Evolutionary conservation across 805 yeast genomes (phyloP).

Genomic region (Saccharomycopsis sp.): DNA sequence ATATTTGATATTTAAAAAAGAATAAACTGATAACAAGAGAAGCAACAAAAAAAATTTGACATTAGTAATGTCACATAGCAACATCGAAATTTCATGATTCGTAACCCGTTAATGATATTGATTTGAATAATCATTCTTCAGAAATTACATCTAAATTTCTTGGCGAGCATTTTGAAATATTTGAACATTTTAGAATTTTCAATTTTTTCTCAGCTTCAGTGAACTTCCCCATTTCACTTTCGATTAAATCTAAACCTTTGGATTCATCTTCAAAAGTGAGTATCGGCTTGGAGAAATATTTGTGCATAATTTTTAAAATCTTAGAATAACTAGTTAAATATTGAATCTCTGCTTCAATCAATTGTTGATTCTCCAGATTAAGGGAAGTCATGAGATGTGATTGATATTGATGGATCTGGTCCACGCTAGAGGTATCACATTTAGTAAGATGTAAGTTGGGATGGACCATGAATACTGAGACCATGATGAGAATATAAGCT

Average conservation of each 20-base stretch:
- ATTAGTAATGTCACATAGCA: too few relatives aligned
- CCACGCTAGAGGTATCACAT: slow-evolving; percentile 12
- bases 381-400: background rate
- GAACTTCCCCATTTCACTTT: slow-evolving; percentile 11
- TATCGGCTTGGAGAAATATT: slow-evolving; percentile 13
- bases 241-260: slow-evolving; percentile 13
- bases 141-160: background rate
- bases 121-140: background rate
- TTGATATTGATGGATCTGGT: slow-evolving; percentile 8
- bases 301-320: slow-evolving; percentile 10
- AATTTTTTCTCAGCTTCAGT: slow-evolving; percentile 3
- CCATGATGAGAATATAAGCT: slow-evolving; percentile 7
- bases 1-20: too few relatives aligned
- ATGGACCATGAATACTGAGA: slow-evolving; percentile 14
- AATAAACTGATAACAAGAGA: too few relatives aligned
- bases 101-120: too few relatives aligned
- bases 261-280: slow-evolving; percentile 13
- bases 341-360: slow-evolving; percentile 5
- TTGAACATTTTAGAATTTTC: background rate
- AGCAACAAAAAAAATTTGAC: too few relatives aligned
- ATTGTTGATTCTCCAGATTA: background rate
- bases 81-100: too few relatives aligned
- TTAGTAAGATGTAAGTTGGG: slow-evolving; percentile 13
- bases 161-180: too few relatives aligned
- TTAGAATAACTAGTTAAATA: slow-evolving; percentile 8